Conservation (phyloP, 2,329 filamentous ascomycete genomes). For the Ophiostoma fasciatum region DNA sequence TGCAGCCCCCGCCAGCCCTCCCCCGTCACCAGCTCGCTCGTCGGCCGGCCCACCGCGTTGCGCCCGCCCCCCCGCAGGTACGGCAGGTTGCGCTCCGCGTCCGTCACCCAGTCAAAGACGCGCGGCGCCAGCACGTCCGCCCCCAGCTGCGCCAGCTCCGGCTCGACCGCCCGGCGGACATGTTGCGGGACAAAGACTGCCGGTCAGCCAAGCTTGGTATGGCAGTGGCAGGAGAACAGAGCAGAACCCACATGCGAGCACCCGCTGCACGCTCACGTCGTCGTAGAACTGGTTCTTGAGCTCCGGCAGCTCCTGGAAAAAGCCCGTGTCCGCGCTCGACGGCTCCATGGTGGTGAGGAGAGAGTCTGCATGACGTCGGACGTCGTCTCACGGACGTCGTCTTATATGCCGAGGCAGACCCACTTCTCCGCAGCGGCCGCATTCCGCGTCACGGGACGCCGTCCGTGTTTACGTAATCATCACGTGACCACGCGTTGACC, state of each 20-base stretch:
- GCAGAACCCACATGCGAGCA: slow-evolving; percentile 30
- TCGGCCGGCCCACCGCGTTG: slow-evolving; percentile 46
- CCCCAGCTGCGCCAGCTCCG: slow-evolving; percentile 32
- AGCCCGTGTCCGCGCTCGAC: slow-evolving; percentile 32
- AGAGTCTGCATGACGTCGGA: no score
- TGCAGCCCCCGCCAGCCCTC: slow-evolving; percentile 53
- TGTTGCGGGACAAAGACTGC: slow-evolving; percentile 33
- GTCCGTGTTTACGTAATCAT: no score
- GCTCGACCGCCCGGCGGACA: slow-evolving; percentile 23
- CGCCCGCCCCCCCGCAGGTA: slow-evolving; percentile 40
- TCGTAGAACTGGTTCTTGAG: slow-evolving; percentile 42
- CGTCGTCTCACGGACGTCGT: no score
- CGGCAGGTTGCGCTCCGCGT: slow-evolving; percentile 51
- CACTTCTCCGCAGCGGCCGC: no score
- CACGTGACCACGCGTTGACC: no score
- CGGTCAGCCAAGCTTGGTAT: no score
- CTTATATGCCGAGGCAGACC: no score
- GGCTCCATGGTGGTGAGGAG: slow-evolving; percentile 28
- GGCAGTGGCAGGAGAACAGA: not conserved
- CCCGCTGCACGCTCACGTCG: slow-evolving; percentile 35
- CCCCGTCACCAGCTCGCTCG: slow-evolving; percentile 44
- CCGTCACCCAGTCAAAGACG: slow-evolving; percentile 42
- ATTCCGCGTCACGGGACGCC: no score
- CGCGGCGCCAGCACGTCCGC: slow-evolving; percentile 36
- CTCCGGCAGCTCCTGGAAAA: slow-evolving; percentile 38